Evolutionary conservation across 2,329 filamentous ascomycete genomes (phyloP).

Genomic region (Verticillium zaregamsianum): DNA sequence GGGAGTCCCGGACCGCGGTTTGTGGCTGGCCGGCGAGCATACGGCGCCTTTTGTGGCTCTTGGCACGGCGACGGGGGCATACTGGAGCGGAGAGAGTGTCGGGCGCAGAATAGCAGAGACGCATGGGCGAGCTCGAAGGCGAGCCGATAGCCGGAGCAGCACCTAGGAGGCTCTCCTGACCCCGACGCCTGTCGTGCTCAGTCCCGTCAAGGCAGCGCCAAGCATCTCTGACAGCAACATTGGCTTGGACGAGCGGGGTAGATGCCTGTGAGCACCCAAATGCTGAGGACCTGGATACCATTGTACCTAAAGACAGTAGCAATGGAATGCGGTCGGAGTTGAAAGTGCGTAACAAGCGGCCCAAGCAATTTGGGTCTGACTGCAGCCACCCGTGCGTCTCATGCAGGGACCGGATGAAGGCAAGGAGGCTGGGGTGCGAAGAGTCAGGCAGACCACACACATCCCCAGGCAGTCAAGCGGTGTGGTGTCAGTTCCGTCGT

Average conservation of each 20-base stretch:
- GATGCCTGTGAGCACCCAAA: no score
- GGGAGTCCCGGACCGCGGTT: slow-evolving; percentile 59
- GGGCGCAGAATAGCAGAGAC: slow-evolving; percentile 58
- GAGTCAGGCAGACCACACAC: not conserved
- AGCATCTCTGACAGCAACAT: no score
- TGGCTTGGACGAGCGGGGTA: no score
- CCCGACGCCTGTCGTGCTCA: not conserved
- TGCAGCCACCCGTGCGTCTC: not conserved
- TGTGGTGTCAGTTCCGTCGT: not conserved
- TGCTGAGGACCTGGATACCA: no score
- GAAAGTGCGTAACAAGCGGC: no score
- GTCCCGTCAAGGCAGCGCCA: not conserved
- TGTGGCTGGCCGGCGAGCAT: slow-evolving; percentile 90
- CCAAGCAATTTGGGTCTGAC: not conserved
- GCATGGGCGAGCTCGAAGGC: slow-evolving; percentile 36
- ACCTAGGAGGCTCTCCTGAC: not conserved
- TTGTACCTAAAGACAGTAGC: no score
- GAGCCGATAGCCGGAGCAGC: not conserved
- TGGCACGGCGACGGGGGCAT: slow-evolving; percentile 86
- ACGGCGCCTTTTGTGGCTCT: slow-evolving; percentile 85
- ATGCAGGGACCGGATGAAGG: not conserved
- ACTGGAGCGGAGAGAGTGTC: slow-evolving; percentile 83
- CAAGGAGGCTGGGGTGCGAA: not conserved
- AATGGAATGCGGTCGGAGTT: no score
- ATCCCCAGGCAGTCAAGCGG: not conserved